Conservation (phyloP, 768 basidiomycete species). For the Mrakia hoshinonis region DNA sequence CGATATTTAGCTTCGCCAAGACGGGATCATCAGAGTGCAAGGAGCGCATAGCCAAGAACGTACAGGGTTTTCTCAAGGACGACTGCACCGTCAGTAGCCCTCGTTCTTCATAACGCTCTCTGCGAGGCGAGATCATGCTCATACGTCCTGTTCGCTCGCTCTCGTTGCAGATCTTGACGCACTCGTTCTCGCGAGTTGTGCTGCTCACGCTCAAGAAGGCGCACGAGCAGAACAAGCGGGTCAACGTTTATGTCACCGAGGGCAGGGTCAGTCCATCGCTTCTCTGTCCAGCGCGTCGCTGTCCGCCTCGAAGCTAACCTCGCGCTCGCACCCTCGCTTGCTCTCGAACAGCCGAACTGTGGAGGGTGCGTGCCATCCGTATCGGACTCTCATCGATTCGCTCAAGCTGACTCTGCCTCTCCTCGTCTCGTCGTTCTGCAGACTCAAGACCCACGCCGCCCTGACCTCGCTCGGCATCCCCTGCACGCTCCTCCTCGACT, state of each 20-base stretch:
- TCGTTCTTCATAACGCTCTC: neutral
- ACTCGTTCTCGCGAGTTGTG: conserved; percentile 93
- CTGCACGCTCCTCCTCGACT: conserved; percentile 88
- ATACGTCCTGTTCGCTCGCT: neutral
- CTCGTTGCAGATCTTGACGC: conserved; percentile 72
- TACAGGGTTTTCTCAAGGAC: conserved; percentile 89
- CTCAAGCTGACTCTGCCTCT: neutral
- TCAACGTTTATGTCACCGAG: conserved; percentile 87
- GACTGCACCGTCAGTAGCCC: conserved; percentile 53
- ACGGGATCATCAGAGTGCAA: conserved; percentile 65
- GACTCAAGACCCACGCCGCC: conserved; percentile 81
- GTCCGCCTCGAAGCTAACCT: no score
- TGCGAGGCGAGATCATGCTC: neutral
- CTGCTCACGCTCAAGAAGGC: conserved; percentile 84
- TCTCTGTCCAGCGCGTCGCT: neutral
- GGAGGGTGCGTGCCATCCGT: conserved; percentile 49
- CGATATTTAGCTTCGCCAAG: conserved; percentile 15
- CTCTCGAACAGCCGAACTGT: conserved; percentile 39
- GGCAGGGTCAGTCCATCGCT: conserved; percentile 14
- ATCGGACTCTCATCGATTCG: neutral
- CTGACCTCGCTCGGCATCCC: conserved; percentile 85
- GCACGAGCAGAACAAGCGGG: conserved; percentile 73
- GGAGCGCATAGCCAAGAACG: conserved; percentile 75
- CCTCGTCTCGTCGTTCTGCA: conserved; percentile 38
- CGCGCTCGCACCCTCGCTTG: no score